These are phyloP conservation scores for Aspergillus ellipticus DNA, from an alignment of 495 filamentous ascomycete species.

Conservation along the genomic window DNA sequence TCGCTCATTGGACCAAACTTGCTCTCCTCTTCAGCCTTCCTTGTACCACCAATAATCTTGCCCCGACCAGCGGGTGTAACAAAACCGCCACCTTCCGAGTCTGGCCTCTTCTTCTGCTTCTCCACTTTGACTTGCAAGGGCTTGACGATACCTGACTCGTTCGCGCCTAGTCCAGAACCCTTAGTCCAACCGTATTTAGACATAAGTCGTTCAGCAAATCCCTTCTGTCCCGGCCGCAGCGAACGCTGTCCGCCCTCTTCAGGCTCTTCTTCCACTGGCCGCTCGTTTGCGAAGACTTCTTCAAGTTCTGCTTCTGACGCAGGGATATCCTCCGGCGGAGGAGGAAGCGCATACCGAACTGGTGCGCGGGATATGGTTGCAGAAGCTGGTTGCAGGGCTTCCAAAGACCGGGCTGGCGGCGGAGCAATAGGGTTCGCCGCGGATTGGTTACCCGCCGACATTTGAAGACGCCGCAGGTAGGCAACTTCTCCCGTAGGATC, in stretches of 20 bases:
- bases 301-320: slow-evolving; percentile 54
- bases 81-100: slow-evolving; percentile 77
- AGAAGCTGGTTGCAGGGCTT: slow-evolving; percentile 38
- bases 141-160: slow-evolving; percentile 73
- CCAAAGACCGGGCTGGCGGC: slow-evolving; percentile 32
- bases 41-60: slow-evolving; percentile 70
- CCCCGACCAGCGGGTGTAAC: slow-evolving; percentile 64
- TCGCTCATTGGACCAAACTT: slow-evolving; percentile 73
- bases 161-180: slow-evolving; percentile 80
- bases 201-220: slow-evolving; percentile 83
- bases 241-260: slow-evolving; percentile 56
- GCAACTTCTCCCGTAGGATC: slow-evolving; percentile 65
- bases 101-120: slow-evolving; percentile 72
- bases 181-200: slow-evolving; percentile 90
- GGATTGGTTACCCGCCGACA: slow-evolving; percentile 25
- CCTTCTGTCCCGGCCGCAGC: slow-evolving; percentile 71
- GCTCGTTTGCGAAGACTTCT: slow-evolving; percentile 49
- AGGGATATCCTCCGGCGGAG: slow-evolving; percentile 54
- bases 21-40: slow-evolving; percentile 46
- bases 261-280: slow-evolving; percentile 41
- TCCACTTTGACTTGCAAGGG: slow-evolving; percentile 79
- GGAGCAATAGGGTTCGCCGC: slow-evolving; percentile 34
- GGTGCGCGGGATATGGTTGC: slow-evolving; percentile 79
- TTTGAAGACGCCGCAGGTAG: slow-evolving; percentile 59
- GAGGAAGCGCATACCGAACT: slow-evolving; percentile 72